Conservation (phyloP, 768 basidiomycete species). For the Pleurotus ostreatus region DNA sequence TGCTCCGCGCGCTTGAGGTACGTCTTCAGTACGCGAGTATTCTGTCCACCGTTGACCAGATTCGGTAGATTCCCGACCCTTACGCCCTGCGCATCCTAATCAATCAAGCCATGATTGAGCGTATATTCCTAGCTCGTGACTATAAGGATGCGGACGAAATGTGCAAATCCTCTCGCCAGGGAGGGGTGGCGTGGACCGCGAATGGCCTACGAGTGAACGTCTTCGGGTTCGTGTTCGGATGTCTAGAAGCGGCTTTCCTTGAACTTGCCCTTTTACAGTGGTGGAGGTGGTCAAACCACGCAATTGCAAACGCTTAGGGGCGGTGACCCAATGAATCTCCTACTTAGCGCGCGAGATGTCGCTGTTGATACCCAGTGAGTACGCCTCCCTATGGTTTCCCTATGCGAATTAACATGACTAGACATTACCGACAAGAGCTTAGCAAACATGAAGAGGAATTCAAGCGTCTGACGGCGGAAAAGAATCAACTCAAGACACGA, state of each 20-base stretch:
- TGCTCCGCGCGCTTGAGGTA: constrained; percentile 81
- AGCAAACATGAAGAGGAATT: constrained; percentile 34
- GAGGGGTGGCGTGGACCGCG: constrained; percentile 56
- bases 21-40: constrained; percentile 14
- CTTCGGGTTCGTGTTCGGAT: constrained; percentile 45
- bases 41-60: not conserved
- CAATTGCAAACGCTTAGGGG: constrained; percentile 24
- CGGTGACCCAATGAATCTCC: constrained; percentile 36
- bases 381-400: not conserved
- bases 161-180: constrained; percentile 30
- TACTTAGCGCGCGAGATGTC: constrained; percentile 52
- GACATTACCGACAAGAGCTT: constrained; percentile 42
- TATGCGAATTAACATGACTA: constrained; percentile 15
- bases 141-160: constrained; percentile 63
- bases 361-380: constrained; percentile 44
- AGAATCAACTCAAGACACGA: constrained; percentile 21
- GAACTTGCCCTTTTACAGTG: constrained; percentile 32
- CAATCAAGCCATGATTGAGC: constrained; percentile 70
- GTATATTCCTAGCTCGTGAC: constrained; percentile 55
- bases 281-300: constrained; percentile 62
- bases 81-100: constrained; percentile 80
- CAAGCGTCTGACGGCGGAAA: constrained; percentile 20
- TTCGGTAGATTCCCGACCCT: constrained; percentile 61
- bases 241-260: not conserved
- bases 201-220: constrained; percentile 62